phyloP scores from a whole-genome alignment of 306 rosid genomes.

The Sophora flavescens region DNA sequence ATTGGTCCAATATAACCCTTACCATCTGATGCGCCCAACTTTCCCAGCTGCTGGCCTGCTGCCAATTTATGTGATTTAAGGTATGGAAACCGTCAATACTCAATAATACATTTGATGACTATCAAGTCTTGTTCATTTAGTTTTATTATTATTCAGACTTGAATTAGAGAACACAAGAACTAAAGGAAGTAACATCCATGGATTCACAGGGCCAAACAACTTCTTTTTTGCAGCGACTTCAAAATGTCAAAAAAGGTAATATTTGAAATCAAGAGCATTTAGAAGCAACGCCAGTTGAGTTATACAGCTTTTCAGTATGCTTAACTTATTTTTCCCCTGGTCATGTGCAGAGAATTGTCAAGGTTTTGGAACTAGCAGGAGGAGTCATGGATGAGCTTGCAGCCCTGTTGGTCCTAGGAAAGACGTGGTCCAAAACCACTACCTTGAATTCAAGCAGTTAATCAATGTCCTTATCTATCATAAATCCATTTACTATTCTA shows the following conservation, averaged over 20 bases:
- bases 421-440: too few species aligned
- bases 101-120: constrained; percentile 30
- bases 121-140: neutral
- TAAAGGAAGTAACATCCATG: constrained; percentile 50
- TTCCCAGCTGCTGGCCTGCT: neutral
- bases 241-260: constrained; percentile 56
- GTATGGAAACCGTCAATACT: constrained; percentile 6
- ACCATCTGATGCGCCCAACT: neutral
- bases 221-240: constrained; percentile 64
- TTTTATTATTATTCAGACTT: neutral
- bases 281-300: neutral
- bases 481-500: too few species aligned
- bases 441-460: too few species aligned
- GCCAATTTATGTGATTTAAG: neutral
- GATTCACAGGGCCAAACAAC: constrained; percentile 89
- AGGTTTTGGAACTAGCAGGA: too few species aligned
- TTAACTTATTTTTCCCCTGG: too few species aligned
- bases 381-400: too few species aligned
- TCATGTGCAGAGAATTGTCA: too few species aligned
- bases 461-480: too few species aligned
- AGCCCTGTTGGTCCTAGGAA: too few species aligned
- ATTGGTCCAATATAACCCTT: neutral
- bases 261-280: neutral
- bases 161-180: constrained; percentile 31
- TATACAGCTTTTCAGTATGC: neutral